phyloP scores from a whole-genome alignment of 1,284 basidiomycete species.

The Rugiboletus extremiorientalis region DNA sequence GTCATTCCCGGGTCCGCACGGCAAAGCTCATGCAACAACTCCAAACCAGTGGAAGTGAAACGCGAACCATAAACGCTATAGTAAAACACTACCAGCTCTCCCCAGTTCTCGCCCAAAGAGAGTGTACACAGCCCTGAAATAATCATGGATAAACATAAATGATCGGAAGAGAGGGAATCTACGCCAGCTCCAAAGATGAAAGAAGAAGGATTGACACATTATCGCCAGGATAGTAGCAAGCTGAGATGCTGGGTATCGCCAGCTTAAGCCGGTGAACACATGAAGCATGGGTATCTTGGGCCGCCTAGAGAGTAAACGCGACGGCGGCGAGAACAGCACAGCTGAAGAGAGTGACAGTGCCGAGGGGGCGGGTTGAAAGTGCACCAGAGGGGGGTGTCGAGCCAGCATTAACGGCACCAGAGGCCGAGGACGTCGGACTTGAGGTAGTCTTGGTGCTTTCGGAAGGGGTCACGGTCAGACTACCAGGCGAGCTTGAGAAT shows the following conservation, averaged over 20 bases:
- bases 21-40: slow-evolving; percentile 2
- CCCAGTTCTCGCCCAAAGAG: slow-evolving; percentile 13
- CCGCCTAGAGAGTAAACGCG: slow-evolving; percentile 20
- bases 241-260: slow-evolving; percentile 14
- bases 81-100: slow-evolving; percentile 7
- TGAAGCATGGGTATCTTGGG: slow-evolving; percentile 2
- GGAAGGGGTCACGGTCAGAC: slow-evolving; percentile 4
- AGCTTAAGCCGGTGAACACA: neutral
- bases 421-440: slow-evolving; percentile 15
- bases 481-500: neutral
- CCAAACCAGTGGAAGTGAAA: slow-evolving; percentile 16
- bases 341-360: slow-evolving; percentile 17
- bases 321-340: slow-evolving; percentile 10
- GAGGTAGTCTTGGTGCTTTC: slow-evolving; percentile 2
- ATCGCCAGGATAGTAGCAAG: slow-evolving; percentile 28
- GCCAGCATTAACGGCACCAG: slow-evolving; percentile 58
- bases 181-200: slow-evolving; percentile 12
- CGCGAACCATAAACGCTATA: slow-evolving; percentile 3
- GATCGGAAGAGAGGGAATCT: slow-evolving; percentile 2
- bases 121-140: slow-evolving; percentile 9
- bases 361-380: slow-evolving; percentile 16
- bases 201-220: neutral
- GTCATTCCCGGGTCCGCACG: slow-evolving; percentile 1
- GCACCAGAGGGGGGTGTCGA: slow-evolving; percentile 32
- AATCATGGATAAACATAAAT: slow-evolving; percentile 19